These are phyloP conservation scores for Hsuehochloa calcarea DNA, from an alignment of 176 grass and related monocot genomes.

Conservation along the genomic window DNA sequence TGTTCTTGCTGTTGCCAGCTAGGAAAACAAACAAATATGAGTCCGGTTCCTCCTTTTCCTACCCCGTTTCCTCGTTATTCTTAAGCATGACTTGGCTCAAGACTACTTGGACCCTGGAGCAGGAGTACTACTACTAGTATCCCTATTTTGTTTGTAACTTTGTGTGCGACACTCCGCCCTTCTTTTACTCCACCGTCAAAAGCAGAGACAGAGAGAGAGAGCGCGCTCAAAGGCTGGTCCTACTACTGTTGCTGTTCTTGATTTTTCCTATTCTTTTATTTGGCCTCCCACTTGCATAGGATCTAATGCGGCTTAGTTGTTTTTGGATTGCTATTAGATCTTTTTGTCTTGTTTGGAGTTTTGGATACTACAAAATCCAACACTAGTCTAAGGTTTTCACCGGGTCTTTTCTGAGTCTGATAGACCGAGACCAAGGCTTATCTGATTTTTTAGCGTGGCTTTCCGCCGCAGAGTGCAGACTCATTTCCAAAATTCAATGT, in stretches of 20 bases:
- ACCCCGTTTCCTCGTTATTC: background rate
- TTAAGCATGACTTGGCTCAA: background rate
- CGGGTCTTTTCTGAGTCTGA: background rate
- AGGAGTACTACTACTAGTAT: background rate
- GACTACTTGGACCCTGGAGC: background rate
- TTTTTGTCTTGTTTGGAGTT: background rate
- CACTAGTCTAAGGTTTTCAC: background rate
- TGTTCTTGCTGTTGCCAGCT: conserved; percentile 58
- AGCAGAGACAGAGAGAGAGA: background rate
- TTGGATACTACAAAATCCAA: background rate
- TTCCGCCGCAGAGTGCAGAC: background rate
- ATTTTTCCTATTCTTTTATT: background rate
- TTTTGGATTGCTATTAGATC: background rate
- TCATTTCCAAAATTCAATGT: background rate
- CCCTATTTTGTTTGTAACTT: background rate
- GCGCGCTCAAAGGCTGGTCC: too few relatives aligned
- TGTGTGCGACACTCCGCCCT: background rate
- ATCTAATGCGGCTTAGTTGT: background rate
- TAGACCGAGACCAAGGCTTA: background rate
- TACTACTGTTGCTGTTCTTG: background rate
- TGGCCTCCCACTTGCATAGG: background rate
- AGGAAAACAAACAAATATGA: conserved; percentile 2
- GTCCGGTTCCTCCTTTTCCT: background rate
- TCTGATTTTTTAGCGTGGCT: background rate
- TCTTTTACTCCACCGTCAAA: background rate